phyloP scores from a whole-genome alignment of 2,329 filamentous ascomycete genomes.

The Colletotrichum camelliae region DNA sequence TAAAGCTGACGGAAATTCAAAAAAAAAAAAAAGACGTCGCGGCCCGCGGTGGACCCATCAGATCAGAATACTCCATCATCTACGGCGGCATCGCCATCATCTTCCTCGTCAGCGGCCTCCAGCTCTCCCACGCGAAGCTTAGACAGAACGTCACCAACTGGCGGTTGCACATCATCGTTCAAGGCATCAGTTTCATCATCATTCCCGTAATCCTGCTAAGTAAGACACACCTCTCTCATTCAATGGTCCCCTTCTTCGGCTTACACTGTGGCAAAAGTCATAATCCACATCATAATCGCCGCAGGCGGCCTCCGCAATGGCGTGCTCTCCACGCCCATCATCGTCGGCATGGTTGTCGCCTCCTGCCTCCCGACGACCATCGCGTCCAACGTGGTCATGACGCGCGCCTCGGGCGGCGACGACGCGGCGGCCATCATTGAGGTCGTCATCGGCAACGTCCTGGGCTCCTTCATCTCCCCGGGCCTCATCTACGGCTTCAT shows the following conservation, averaged over 20 bases:
- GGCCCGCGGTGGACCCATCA: slow-evolving; percentile 52
- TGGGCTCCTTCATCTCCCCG: slow-evolving; percentile 72
- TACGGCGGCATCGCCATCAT: slow-evolving; percentile 74
- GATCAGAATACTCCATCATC: slow-evolving; percentile 64
- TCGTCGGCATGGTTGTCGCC: slow-evolving; percentile 71
- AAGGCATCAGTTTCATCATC: slow-evolving; percentile 70
- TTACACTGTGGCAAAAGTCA: slow-evolving; percentile 30
- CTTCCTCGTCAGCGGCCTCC: slow-evolving; percentile 74
- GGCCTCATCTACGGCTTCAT: slow-evolving; percentile 68
- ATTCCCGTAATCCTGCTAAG: slow-evolving; percentile 68
- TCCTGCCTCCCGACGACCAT: slow-evolving; percentile 77
- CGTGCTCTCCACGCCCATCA: slow-evolving; percentile 66
- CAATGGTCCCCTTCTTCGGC: neutral
- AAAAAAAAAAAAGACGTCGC: slow-evolving; percentile 44
- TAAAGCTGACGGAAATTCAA: neutral
- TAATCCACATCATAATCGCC: slow-evolving; percentile 53
- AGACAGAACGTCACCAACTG: slow-evolving; percentile 67
- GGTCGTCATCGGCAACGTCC: slow-evolving; percentile 72
- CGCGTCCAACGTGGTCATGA: slow-evolving; percentile 78
- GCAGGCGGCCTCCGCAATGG: slow-evolving; percentile 53
- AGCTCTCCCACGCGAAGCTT: slow-evolving; percentile 67
- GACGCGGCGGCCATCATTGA: slow-evolving; percentile 70
- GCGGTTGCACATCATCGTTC: slow-evolving; percentile 71
- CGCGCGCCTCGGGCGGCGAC: slow-evolving; percentile 70
- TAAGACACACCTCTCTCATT: slow-evolving; percentile 27